Base-by-base conservation (phyloP, 441 rosid genomes). In the Croton laevigatus region DNA sequence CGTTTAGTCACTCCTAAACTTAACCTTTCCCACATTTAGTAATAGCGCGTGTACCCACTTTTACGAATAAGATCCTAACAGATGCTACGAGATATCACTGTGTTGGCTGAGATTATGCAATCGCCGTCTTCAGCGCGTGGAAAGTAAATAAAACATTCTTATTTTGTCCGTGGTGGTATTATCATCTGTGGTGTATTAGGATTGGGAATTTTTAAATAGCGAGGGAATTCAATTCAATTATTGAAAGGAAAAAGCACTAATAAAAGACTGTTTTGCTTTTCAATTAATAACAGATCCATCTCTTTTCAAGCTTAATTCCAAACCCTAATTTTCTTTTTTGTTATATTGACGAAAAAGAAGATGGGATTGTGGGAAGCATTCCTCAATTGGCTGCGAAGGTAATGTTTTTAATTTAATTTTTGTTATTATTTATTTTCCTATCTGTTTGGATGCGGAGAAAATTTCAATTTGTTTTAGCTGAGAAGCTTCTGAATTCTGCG, bases 381-480 rank as follows among this genome's bases (percentile, higher is more conserved):
- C 76, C 93, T 93, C 71, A 88, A 86, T 70, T 93, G 98, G 97
- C 95, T 93, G 70, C 81, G 98, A 73, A 93, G 97, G 97, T 92
- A 75, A 58, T 49, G 36, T 51, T 19, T 42, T 32, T 71, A 60
- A 36, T 42, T 52, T 17, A 60, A 23, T 37, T 19, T 20, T 40
- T 34, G 62, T 61, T 27, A 38, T 57, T 32, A 55, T 23, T 61
- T 27, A 38, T 57, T 32, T 59, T 23, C 22, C 20, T n/a, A 20
- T 68, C 16, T 40, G 22, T 75, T 71, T 51, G 58, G 64, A 52
- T 68, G 45, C 23, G 8, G 49, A 44, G 62, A 40, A 61, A 61
- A 16, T 48, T 48, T 48, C 44, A 40, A 40, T 40, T 48, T 14
- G 12, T 13, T 46, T 46, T 46, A 3, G 37, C 51, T 49, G 57